Evolutionary conservation across 2,329 filamentous ascomycete genomes (phyloP).

Genomic region (Aspergillus sp.): DNA sequence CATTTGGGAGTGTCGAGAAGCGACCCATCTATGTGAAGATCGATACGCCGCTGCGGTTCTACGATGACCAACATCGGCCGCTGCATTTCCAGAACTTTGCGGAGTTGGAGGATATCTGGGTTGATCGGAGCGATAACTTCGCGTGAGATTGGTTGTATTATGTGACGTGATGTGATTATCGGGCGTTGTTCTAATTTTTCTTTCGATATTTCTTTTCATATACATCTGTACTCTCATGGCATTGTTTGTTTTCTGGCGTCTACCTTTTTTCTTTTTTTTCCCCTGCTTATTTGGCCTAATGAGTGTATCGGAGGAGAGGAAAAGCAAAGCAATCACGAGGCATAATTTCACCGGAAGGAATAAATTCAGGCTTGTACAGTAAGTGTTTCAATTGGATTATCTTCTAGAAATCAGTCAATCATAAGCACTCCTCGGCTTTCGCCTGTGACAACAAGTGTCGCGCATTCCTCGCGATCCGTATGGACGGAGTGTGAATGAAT

Average conservation of each 20-base stretch:
- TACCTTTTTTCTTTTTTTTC: neutral
- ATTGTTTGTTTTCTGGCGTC: neutral
- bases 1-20: constrained; percentile 84
- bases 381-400: neutral
- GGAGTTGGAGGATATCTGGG: constrained; percentile 93
- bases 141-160: constrained; percentile 46
- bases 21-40: constrained; percentile 85
- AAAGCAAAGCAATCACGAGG: neutral
- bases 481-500: no score
- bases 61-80: constrained; percentile 84
- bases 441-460: neutral
- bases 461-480: no score
- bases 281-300: neutral
- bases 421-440: no score
- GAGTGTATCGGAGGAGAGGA: neutral
- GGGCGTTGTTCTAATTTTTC: neutral
- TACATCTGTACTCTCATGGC: constrained; percentile 1
- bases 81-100: constrained; percentile 97
- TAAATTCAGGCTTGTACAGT: neutral
- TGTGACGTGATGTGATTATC: no score
- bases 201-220: neutral
- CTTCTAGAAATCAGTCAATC: neutral
- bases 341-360: neutral
- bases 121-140: constrained; percentile 88
- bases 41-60: constrained; percentile 83